phyloP scores from a whole-genome alignment of 108 stramenopile genomes.

The Stephanodiscus triporus region DNA sequence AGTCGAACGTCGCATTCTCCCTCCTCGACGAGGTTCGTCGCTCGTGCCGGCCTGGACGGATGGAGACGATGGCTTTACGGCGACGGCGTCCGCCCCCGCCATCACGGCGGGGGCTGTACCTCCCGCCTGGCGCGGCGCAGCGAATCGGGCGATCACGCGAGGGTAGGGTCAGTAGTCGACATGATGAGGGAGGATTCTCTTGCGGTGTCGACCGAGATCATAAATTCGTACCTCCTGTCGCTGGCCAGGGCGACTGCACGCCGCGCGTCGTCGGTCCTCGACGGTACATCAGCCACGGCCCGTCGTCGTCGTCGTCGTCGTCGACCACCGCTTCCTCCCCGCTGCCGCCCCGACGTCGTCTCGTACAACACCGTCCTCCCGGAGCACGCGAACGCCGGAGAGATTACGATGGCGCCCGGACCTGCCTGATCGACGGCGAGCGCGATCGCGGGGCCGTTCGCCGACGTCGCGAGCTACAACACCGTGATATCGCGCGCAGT shows the following conservation, averaged over 20 bases:
- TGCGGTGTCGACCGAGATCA: conserved; percentile 28
- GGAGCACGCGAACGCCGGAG: conserved; percentile 55
- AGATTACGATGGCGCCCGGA: conserved; percentile 54
- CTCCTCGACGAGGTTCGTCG: conserved; percentile 51
- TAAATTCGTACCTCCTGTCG: conserved; percentile 19
- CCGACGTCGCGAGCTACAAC: conserved; percentile 38
- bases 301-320: background rate
- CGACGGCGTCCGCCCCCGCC: too few relatives aligned
- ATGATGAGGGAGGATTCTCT: conserved; percentile 40
- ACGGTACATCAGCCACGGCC: conserved; percentile 8
- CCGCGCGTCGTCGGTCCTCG: conserved; percentile 7
- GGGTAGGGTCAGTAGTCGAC: conserved; percentile 38
- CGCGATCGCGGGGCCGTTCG: conserved; percentile 3
- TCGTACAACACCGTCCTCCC: conserved; percentile 59
- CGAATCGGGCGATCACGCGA: conserved; percentile 37
- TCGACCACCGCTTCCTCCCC: too few relatives aligned
- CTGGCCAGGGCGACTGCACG: conserved; percentile 9
- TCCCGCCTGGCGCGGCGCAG: conserved; percentile 50
- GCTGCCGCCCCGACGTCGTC: conserved; percentile 45
- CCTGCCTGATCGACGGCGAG: conserved; percentile 50
- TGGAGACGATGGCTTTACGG: too few relatives aligned
- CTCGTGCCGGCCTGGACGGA: too few relatives aligned
- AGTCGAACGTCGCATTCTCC: conserved; percentile 52
- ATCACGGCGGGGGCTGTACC: conserved; percentile 11
- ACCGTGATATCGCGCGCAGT: conserved; percentile 42